Evolutionary conservation across 2,329 filamentous ascomycete species (phyloP).

Genomic region (Alternaria atra): DNA sequence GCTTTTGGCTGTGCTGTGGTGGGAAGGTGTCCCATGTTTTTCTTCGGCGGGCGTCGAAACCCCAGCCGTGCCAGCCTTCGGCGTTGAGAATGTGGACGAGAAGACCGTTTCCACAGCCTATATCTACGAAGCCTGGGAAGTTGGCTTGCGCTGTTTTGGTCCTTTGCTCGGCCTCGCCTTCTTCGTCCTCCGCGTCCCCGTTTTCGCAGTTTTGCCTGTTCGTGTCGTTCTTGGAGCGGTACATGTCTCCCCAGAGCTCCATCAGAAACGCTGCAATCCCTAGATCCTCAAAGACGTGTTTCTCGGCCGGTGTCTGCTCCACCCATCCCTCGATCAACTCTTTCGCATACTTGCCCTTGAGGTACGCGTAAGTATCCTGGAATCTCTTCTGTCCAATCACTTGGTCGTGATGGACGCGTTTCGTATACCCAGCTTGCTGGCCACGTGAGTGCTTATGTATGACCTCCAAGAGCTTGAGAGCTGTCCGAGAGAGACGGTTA

Average conservation of each 20-base stretch:
- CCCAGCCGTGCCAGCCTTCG: slow-evolving; percentile 87
- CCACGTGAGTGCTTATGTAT: slow-evolving; percentile 79
- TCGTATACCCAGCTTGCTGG: slow-evolving; percentile 72
- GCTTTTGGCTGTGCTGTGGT: slow-evolving; percentile 54
- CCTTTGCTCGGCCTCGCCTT: not conserved
- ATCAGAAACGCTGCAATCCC: slow-evolving; percentile 91
- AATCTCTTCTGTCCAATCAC: slow-evolving; percentile 78
- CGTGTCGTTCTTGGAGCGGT: slow-evolving; percentile 52
- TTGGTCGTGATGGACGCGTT: slow-evolving; percentile 83
- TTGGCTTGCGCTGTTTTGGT: slow-evolving; percentile 18
- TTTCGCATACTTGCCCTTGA: slow-evolving; percentile 83
- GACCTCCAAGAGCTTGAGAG: slow-evolving; percentile 71
- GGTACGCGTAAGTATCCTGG: slow-evolving; percentile 80
- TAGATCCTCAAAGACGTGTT: slow-evolving; percentile 96
- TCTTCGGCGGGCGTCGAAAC: slow-evolving; percentile 86
- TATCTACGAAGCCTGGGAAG: slow-evolving; percentile 93
- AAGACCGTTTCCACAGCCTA: slow-evolving; percentile 94
- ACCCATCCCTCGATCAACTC: slow-evolving; percentile 78
- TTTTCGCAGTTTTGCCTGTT: slow-evolving; percentile 9
- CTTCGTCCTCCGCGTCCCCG: slow-evolving; percentile 11
- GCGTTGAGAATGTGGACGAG: slow-evolving; percentile 81
- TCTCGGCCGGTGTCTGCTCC: slow-evolving; percentile 84
- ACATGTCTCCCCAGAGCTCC: slow-evolving; percentile 90
- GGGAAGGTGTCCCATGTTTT: slow-evolving; percentile 86
- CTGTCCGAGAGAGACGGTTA: slow-evolving; percentile 71